Conservation (phyloP, 345 rosid genomes). For the Brassica nigra region DNA sequence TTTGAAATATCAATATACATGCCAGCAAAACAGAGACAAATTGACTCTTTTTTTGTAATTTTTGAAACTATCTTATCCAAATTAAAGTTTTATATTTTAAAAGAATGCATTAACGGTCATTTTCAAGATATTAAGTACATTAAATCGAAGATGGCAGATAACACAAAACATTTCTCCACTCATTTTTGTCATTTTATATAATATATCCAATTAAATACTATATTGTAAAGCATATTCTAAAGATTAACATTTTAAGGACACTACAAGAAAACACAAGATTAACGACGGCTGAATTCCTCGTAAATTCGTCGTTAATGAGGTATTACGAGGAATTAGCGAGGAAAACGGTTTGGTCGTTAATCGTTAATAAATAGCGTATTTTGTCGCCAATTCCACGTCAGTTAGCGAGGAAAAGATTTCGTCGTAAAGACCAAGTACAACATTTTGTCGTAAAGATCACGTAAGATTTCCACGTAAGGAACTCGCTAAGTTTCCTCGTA, state of each 20-base stretch:
- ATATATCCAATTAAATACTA: not conserved
- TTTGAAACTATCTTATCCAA: constrained; percentile 23
- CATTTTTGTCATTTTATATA: constrained; percentile 12
- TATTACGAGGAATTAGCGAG: too few relatives aligned
- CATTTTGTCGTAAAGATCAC: too few relatives aligned
- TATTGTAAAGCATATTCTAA: not conserved
- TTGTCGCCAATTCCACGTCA: too few relatives aligned
- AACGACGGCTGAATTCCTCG: too few relatives aligned
- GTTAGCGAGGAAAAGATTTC: too few relatives aligned
- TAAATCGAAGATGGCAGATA: not conserved
- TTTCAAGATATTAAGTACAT: not conserved
- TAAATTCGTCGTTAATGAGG: too few relatives aligned
- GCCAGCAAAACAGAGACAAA: not conserved
- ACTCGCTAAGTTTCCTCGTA: too few relatives aligned
- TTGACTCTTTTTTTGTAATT: not conserved
- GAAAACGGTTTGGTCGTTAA: too few relatives aligned
- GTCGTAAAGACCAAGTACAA: too few relatives aligned
- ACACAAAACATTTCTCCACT: constrained; percentile 19
- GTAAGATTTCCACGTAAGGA: too few relatives aligned
- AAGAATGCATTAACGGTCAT: constrained; percentile 18
- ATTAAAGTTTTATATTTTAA: not conserved
- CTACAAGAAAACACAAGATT: too few relatives aligned
- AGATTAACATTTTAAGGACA: not conserved
- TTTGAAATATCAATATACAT: not conserved
- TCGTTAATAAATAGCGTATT: too few relatives aligned